Conservation (phyloP, 495 filamentous ascomycete species). For the Penicillium psychrofluorescens region DNA sequence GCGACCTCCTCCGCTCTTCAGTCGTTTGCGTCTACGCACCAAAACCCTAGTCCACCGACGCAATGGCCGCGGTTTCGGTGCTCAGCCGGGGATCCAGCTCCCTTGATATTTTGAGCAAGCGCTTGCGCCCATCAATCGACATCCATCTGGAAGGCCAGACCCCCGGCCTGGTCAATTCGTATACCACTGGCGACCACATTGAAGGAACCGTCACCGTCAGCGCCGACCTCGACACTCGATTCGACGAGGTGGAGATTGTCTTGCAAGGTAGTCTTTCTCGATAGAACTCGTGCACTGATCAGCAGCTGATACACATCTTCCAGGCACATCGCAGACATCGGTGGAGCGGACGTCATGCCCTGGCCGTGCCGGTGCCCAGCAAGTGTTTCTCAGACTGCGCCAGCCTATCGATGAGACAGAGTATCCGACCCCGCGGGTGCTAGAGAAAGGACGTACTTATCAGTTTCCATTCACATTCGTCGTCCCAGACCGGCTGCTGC, state of each 20-base stretch:
- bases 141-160: slow-evolving; percentile 27
- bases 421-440: slow-evolving; percentile 63
- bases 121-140: slow-evolving; percentile 24
- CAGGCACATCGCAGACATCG: slow-evolving; percentile 41
- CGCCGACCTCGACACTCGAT: slow-evolving; percentile 56
- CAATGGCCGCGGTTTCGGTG: slow-evolving; percentile 19
- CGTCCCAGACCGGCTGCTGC: slow-evolving; percentile 65
- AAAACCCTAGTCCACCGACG: neutral
- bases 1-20: no score
- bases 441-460: slow-evolving; percentile 60
- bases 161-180: slow-evolving; percentile 37
- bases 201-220: slow-evolving; percentile 54
- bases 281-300: slow-evolving; percentile 18
- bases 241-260: slow-evolving; percentile 74
- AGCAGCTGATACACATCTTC: slow-evolving; percentile 19
- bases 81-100: slow-evolving; percentile 20
- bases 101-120: slow-evolving; percentile 22
- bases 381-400: slow-evolving; percentile 69
- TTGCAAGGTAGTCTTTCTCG: slow-evolving; percentile 55
- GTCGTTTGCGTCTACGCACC: neutral
- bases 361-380: slow-evolving; percentile 44
- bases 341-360: slow-evolving; percentile 45
- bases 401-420: slow-evolving; percentile 67
- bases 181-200: slow-evolving; percentile 54
- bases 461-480: slow-evolving; percentile 83